These are phyloP conservation scores for Effrenium voratum DNA, from an alignment of 73 alveolate genomes.

Conservation along the genomic window DNA sequence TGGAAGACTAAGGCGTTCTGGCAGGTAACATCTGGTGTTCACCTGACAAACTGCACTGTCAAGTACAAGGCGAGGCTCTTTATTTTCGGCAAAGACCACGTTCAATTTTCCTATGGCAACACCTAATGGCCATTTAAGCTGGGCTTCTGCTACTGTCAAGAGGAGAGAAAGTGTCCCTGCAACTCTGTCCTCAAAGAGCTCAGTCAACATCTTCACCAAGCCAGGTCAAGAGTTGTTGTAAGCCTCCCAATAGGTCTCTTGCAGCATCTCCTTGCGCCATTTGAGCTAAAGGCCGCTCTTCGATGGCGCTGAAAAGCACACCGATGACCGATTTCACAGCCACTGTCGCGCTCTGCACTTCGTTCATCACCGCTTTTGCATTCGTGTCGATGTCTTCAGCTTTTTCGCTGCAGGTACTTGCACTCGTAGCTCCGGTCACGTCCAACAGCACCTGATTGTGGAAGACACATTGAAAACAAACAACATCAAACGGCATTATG, in stretches of 20 bases:
- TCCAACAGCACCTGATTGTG: constrained; percentile 26
- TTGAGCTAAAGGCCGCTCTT: constrained; percentile 2
- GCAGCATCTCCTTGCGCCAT: constrained; percentile 26
- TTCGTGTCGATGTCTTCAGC: neutral
- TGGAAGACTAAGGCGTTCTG: too few relatives aligned
- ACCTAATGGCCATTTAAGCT: too few relatives aligned
- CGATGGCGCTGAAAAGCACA: neutral
- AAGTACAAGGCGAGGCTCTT: too few relatives aligned
- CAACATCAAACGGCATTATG: too few relatives aligned
- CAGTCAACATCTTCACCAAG: constrained; percentile 62
- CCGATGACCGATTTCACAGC: constrained; percentile 2
- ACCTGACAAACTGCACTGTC: too few relatives aligned
- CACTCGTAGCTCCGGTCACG: constrained; percentile 30
- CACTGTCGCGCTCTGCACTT: neutral
- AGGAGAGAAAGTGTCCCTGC: too few relatives aligned
- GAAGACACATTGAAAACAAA: neutral
- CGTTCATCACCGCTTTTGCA: neutral
- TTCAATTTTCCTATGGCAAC: too few relatives aligned
- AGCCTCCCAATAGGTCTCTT: constrained; percentile 32
- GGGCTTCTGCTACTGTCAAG: too few relatives aligned
- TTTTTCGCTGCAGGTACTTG: neutral
- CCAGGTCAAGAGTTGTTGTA: constrained; percentile 58
- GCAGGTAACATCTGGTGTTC: too few relatives aligned
- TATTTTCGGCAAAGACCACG: too few relatives aligned
- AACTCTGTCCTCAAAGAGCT: constrained; percentile 14